phyloP scores from a whole-genome alignment of 2,329 filamentous ascomycete species.

The Blastomyces gilchristii region DNA sequence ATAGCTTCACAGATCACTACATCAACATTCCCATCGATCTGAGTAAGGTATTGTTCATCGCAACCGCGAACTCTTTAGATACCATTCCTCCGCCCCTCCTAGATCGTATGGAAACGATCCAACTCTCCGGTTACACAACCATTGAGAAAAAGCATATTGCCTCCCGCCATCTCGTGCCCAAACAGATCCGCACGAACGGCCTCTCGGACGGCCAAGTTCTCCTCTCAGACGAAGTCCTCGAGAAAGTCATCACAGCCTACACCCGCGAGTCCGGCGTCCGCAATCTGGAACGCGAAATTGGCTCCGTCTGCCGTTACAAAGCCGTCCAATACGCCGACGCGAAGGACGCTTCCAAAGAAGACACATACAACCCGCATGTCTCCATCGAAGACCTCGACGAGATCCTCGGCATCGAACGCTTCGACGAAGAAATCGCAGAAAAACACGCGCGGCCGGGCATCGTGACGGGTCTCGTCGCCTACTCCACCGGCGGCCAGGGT shows the following conservation, averaged over 20 bases:
- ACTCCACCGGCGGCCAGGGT: slow-evolving; percentile 83
- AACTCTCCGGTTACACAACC: slow-evolving; percentile 88
- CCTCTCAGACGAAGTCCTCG: slow-evolving; percentile 73
- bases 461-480: slow-evolving; percentile 91
- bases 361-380: slow-evolving; percentile 63
- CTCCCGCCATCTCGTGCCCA: slow-evolving; percentile 83
- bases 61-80: slow-evolving; percentile 87
- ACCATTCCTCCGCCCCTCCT: slow-evolving; percentile 90
- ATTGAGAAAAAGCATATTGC: slow-evolving; percentile 96
- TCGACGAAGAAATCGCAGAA: slow-evolving; percentile 91
- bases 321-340: slow-evolving; percentile 91
- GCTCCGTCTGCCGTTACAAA: slow-evolving; percentile 86
- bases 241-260: slow-evolving; percentile 92
- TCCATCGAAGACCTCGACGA: slow-evolving; percentile 72
- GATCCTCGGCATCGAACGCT: slow-evolving; percentile 86
- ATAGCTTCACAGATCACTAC: slow-evolving; percentile 91
- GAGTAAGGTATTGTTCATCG: slow-evolving; percentile 94
- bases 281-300: slow-evolving; percentile 90
- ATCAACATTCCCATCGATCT: slow-evolving; percentile 91
- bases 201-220: slow-evolving; percentile 63
- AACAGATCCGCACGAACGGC: slow-evolving; percentile 87
- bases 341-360: slow-evolving; percentile 59
- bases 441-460: slow-evolving; percentile 73
- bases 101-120: slow-evolving; percentile 94
- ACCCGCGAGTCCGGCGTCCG: slow-evolving; percentile 93